These are phyloP conservation scores for Scytalidium lignicola DNA, from an alignment of 2,329 filamentous ascomycete species.

Conservation along the genomic window DNA sequence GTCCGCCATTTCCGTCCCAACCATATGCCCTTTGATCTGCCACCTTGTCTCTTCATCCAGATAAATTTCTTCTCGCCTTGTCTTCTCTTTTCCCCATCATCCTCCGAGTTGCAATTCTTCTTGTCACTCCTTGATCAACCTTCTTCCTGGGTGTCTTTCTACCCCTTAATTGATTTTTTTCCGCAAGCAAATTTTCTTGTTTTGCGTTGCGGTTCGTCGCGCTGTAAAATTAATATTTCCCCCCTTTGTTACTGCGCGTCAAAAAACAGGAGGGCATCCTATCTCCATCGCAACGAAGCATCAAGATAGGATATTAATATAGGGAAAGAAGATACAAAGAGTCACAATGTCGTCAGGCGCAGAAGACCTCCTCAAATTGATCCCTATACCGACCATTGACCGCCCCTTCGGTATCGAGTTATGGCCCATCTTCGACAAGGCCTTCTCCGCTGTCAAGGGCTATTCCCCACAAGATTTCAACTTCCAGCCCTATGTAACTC, in stretches of 20 bases:
- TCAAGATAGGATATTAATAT: background rate
- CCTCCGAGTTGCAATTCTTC: slow-evolving; percentile 13
- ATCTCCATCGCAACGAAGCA: slow-evolving; percentile 2
- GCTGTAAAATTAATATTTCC: slow-evolving; percentile 6
- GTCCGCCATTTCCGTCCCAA: background rate
- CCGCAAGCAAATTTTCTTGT: slow-evolving; percentile 25
- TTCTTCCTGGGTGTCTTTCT: slow-evolving; percentile 8
- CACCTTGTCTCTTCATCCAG: slow-evolving; percentile 3
- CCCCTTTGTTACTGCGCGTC: no score
- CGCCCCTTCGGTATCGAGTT: slow-evolving; percentile 85
- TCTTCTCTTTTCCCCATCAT: slow-evolving; percentile 15
- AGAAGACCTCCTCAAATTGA: slow-evolving; percentile 37
- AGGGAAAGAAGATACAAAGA: background rate
- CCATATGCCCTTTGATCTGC: background rate
- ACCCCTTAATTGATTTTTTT: slow-evolving; percentile 8
- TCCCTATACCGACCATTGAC: slow-evolving; percentile 76
- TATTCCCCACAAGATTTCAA: slow-evolving; percentile 82
- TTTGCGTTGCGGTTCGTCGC: slow-evolving; percentile 23
- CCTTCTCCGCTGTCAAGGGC: slow-evolving; percentile 69
- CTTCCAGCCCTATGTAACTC: slow-evolving; percentile 76
- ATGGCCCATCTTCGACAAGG: slow-evolving; percentile 93
- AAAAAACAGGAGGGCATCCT: no score
- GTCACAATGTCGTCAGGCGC: slow-evolving; percentile 16
- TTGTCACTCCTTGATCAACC: slow-evolving; percentile 37
- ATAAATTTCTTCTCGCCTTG: slow-evolving; percentile 7